A percentile compares a stretch with the other conserved stretches of the same genome.
phyloP scores from a whole-genome alignment of 1,139 yeast genomes.

The Taphrina sp. region DNA sequence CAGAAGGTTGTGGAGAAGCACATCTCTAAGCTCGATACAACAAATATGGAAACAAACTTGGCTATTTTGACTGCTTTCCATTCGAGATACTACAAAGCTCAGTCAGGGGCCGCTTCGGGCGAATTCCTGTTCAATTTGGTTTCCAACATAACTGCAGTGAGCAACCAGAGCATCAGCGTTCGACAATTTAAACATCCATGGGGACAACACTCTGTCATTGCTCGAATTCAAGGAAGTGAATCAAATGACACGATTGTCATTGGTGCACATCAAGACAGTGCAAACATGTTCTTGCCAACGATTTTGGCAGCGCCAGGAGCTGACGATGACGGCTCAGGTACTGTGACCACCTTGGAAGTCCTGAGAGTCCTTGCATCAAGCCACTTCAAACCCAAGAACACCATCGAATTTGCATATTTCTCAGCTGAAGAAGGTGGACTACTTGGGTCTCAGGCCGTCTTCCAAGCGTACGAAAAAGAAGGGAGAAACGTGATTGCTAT shows the following conservation, averaged over 20 bases:
- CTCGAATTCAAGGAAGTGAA: conserved; percentile 48
- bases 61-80: conserved; percentile 66
- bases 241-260: conserved; percentile 58
- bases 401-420: conserved; percentile 89
- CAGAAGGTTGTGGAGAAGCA: conserved; percentile 49
- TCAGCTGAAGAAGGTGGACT: conserved; percentile 95
- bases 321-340: conserved; percentile 92
- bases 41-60: conserved; percentile 55
- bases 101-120: conserved; percentile 68
- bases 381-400: conserved; percentile 61
- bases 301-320: conserved; percentile 85
- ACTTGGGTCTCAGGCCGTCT: conserved; percentile 80
- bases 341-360: conserved; percentile 73
- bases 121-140: conserved; percentile 63
- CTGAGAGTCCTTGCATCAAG: conserved; percentile 57
- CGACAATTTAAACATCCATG: conserved; percentile 54
- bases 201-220: conserved; percentile 60
- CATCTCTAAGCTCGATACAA: conserved; percentile 49
- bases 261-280: conserved; percentile 89
- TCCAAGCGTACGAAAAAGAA: conserved; percentile 53
- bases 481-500: conserved; percentile 66
- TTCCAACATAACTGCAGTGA: conserved; percentile 45
- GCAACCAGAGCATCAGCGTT: conserved; percentile 45
- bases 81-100: conserved; percentile 78
- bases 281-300: conserved; percentile 70